Evolutionary conservation across 495 filamentous ascomycete species (phyloP).

Genomic region (Penicillium taxi): DNA sequence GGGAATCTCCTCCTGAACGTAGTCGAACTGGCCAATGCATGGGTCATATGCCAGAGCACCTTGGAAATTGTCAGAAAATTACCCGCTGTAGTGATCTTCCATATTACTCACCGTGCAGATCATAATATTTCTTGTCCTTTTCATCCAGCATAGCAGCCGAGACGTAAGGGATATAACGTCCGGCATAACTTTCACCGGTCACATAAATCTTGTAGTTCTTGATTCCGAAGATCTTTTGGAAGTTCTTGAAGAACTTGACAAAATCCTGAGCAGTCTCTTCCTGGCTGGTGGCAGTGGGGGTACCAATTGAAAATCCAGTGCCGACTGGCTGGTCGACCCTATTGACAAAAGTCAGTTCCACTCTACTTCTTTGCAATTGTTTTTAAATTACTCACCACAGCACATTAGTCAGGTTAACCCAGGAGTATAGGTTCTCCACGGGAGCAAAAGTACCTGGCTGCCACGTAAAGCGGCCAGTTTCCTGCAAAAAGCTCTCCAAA

Average conservation of each 20-base stretch:
- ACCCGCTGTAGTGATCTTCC: neutral
- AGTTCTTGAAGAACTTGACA: conserved; percentile 58
- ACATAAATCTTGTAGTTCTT: conserved; percentile 55
- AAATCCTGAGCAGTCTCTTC: conserved; percentile 53
- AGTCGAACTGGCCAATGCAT: conserved; percentile 35
- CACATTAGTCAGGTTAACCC: conserved; percentile 60
- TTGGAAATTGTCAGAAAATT: conserved; percentile 5
- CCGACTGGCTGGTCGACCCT: conserved; percentile 52
- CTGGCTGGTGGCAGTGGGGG: conserved; percentile 44
- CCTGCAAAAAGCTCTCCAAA: conserved; percentile 57
- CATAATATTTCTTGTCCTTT: conserved; percentile 41
- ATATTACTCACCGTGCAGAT: conserved; percentile 30
- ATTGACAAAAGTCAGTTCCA: neutral
- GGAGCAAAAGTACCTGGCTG: conserved; percentile 51
- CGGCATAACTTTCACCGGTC: conserved; percentile 54
- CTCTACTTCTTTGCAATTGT: neutral
- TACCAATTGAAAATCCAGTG: conserved; percentile 50
- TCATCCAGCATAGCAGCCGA: conserved; percentile 44
- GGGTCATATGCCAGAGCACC: conserved; percentile 38
- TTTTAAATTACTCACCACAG: conserved; percentile 38
- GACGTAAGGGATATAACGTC: conserved; percentile 49
- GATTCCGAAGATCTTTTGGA: conserved; percentile 50
- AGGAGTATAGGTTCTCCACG: conserved; percentile 54
- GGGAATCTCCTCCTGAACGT: conserved; percentile 33
- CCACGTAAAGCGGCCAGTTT: conserved; percentile 60